Evolutionary conservation across 2,329 filamentous ascomycete genomes (phyloP).

Genomic region (Microdochium nivale): DNA sequence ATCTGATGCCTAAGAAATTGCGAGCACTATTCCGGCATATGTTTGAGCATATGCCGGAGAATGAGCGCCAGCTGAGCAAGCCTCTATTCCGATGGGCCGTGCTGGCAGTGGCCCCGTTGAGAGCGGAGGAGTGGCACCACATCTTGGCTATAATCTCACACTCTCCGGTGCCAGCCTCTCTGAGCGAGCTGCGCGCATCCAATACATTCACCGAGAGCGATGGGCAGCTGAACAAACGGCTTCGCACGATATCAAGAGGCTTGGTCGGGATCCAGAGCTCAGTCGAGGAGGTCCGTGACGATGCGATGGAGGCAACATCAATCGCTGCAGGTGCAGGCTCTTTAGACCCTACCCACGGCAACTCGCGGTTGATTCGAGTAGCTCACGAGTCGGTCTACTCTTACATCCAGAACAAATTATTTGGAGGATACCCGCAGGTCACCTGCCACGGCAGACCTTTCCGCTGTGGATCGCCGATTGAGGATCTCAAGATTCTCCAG

Average conservation of each 20-base stretch:
- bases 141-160: neutral
- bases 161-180: neutral
- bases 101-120: neutral
- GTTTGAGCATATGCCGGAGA: neutral
- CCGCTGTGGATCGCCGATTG: no score
- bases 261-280: neutral
- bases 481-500: no score
- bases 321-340: neutral
- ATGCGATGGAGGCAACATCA: neutral
- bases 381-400: no score
- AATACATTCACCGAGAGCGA: neutral
- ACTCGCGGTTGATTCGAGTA: no score
- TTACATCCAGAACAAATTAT: no score
- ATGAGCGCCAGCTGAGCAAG: neutral
- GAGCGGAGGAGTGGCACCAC: neutral
- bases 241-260: neutral
- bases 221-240: neutral
- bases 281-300: neutral
- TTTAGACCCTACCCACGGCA: no score
- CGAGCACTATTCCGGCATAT: neutral
- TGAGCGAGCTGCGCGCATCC: neutral
- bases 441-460: no score
- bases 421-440: no score
- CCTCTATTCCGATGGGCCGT: neutral
- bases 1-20: neutral